Evolutionary conservation across 2,329 filamentous ascomycete genomes (phyloP), one percentile per base, ranked within the genome.

Genomic region (Coleophoma cylindrospora): DNA sequence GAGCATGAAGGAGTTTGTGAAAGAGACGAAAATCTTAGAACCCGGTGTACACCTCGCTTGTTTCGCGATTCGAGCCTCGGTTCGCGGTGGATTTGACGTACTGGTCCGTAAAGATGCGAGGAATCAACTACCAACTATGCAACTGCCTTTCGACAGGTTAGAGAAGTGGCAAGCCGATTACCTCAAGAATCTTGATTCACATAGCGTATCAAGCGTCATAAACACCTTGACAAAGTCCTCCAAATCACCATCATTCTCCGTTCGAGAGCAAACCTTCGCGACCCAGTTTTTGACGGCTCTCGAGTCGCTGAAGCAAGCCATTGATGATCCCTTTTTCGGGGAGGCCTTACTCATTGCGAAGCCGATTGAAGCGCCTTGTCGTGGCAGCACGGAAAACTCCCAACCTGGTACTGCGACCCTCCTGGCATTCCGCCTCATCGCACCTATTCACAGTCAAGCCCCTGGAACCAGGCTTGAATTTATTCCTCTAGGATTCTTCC

Each of bases 401-500:
- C 53, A 57, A 4, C 59, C 64, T 32, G 61, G 62, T n/a, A 56
- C 55, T 2, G 66, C 66, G 45, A 62, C 64, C 2, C 65, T 83
- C 57, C 70, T 83, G 33, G 66, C 77, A n/a, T 80, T 87, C 62
- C 76, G 76, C 43, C 68, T 83, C 14, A 75, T 87, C 40, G 76
- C 84, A 15, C 80, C 80, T 1, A 80, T 87, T 27, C 80, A 86
- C 55, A 72, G 74, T 14, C 74, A 72, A 34, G 64, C 79, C 9
- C 68, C 70, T 2, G 74, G 75, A 19, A 68, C 75, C 1, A 73
- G 74, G 27, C 77, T 80, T 59, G 72, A 76, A 49, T 85, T 86
- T 55, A 72, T 78, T 1, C 83, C 85, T 0, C 68, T 87, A 32
- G 76, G 69, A 41, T 81, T 88, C 56, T 87, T 88, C 70, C 82